A percentile compares a stretch with the other conserved stretches of the same genome.
These are phyloP conservation scores for Dichotomocladium elegans DNA, from an alignment of 371 early-diverging fungal genomes.

Conservation along the genomic window DNA sequence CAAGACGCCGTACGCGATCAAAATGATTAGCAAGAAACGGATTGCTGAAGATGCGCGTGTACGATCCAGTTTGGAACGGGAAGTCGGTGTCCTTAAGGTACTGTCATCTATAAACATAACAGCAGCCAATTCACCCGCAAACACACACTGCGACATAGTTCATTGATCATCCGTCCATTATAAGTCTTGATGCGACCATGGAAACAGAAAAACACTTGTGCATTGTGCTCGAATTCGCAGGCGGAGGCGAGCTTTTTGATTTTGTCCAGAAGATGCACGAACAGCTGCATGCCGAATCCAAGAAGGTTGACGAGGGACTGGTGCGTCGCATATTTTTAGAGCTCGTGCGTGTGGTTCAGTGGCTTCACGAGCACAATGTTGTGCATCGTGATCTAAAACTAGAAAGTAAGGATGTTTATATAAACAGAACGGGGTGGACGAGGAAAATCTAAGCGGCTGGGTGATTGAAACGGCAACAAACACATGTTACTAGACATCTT, in stretches of 20 bases:
- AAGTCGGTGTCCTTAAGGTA: conserved; percentile 45
- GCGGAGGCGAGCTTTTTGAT: conserved; percentile 67
- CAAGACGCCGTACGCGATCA: conserved; percentile 26
- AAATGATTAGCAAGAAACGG: conserved; percentile 36
- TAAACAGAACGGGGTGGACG: background rate
- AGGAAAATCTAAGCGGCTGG: background rate
- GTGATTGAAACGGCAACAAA: background rate
- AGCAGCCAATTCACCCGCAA: background rate
- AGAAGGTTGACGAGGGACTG: conserved; percentile 24
- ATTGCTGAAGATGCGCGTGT: conserved; percentile 35
- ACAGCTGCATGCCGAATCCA: no score
- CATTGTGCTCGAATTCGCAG: conserved; percentile 62
- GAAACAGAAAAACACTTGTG: conserved; percentile 61
- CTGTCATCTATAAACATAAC: no score
- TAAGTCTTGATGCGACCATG: conserved; percentile 68
- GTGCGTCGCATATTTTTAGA: conserved; percentile 42
- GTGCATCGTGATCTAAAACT: conserved; percentile 79
- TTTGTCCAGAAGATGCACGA: conserved; percentile 50
- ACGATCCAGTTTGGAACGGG: conserved; percentile 43
- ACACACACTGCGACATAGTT: conserved; percentile 22
- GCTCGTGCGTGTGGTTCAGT: conserved; percentile 57
- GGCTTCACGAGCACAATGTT: conserved; percentile 67
- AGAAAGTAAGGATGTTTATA: conserved; percentile 57
- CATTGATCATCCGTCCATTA: conserved; percentile 66
- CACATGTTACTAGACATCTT: conserved; percentile 24